Percentiles rank a stretch among this genome's conserved stretches.
These are phyloP conservation scores for Hypoxylon crocopeplum DNA, from an alignment of 495 filamentous ascomycete genomes.

Conservation along the genomic window DNA sequence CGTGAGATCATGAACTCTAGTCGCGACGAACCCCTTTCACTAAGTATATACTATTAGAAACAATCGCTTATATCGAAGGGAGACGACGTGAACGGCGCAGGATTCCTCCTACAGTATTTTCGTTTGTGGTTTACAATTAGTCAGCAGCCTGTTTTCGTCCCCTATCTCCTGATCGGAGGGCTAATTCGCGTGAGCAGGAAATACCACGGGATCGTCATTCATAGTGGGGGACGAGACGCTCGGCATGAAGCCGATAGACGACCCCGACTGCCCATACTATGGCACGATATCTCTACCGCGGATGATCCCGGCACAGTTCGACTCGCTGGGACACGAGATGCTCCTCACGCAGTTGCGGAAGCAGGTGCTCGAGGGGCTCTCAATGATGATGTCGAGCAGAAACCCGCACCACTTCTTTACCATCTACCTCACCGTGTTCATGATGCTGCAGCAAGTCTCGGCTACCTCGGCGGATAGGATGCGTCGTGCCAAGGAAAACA, in stretches of 20 bases:
- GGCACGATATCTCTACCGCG: constrained; percentile 45
- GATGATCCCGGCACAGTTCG: constrained; percentile 58
- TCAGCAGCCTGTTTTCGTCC: constrained; percentile 29
- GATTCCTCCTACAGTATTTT: constrained; percentile 42
- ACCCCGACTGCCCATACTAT: constrained; percentile 26
- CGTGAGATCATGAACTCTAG: constrained; percentile 7
- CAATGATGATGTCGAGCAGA: constrained; percentile 41
- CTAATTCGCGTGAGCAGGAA: constrained; percentile 33
- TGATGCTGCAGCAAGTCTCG: constrained; percentile 45
- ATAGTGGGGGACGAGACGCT: constrained; percentile 43
- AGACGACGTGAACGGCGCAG: constrained; percentile 24
- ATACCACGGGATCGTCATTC: constrained; percentile 47
- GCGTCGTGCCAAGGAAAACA: constrained; percentile 39
- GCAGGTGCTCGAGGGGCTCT: constrained; percentile 39
- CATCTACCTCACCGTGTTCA: constrained; percentile 50
- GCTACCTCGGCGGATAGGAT: constrained; percentile 38
- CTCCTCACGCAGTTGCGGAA: constrained; percentile 42
- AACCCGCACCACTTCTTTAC: constrained; percentile 47
- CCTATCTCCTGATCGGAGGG: not conserved
- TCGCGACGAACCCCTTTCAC: not conserved
- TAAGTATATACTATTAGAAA: constrained; percentile 7
- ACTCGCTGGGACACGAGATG: constrained; percentile 48
- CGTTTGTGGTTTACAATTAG: constrained; percentile 52
- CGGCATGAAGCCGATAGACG: constrained; percentile 37
- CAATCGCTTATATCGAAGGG: constrained; percentile 24